Conservation (phyloP, 768 basidiomycete species). For the Trametes sanguinea region DNA sequence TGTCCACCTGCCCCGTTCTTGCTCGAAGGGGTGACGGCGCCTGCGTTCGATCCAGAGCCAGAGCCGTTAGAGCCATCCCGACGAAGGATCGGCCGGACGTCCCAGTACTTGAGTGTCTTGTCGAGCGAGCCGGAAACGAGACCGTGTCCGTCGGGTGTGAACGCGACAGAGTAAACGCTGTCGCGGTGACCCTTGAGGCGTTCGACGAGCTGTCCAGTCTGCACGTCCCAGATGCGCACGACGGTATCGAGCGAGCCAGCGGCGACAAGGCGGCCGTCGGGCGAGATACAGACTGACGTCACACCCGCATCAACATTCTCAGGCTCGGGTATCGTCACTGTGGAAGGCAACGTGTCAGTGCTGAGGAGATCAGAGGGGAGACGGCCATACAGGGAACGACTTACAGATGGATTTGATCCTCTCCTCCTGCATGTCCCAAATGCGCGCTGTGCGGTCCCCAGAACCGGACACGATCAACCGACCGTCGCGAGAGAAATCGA, state of each 20-base stretch:
- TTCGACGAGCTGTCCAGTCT: slow-evolving; percentile 56
- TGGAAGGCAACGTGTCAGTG: neutral
- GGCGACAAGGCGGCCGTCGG: slow-evolving; percentile 59
- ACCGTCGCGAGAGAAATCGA: slow-evolving; percentile 89
- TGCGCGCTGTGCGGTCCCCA: slow-evolving; percentile 67
- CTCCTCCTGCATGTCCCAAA: slow-evolving; percentile 60
- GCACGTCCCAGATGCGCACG: slow-evolving; percentile 74
- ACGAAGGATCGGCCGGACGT: slow-evolving; percentile 42
- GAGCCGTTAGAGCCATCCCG: slow-evolving; percentile 11
- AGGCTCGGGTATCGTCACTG: slow-evolving; percentile 48
- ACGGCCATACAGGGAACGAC: neutral
- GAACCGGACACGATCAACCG: slow-evolving; percentile 87
- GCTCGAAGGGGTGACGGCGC: slow-evolving; percentile 29
- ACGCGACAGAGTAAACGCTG: slow-evolving; percentile 72
- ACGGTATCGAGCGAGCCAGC: slow-evolving; percentile 62
- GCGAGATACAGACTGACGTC: slow-evolving; percentile 59
- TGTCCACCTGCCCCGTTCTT: slow-evolving; percentile 29
- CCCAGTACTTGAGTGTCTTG: slow-evolving; percentile 67
- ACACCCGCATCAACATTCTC: slow-evolving; percentile 61
- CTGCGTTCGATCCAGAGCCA: slow-evolving; percentile 12
- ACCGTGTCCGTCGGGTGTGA: slow-evolving; percentile 87
- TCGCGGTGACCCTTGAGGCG: slow-evolving; percentile 62
- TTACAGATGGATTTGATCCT: slow-evolving; percentile 38
- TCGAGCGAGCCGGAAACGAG: slow-evolving; percentile 86
- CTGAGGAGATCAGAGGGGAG: neutral